These are phyloP conservation scores for Starmera amethionina DNA, from an alignment of 805 yeast species.

Conservation along the genomic window DNA sequence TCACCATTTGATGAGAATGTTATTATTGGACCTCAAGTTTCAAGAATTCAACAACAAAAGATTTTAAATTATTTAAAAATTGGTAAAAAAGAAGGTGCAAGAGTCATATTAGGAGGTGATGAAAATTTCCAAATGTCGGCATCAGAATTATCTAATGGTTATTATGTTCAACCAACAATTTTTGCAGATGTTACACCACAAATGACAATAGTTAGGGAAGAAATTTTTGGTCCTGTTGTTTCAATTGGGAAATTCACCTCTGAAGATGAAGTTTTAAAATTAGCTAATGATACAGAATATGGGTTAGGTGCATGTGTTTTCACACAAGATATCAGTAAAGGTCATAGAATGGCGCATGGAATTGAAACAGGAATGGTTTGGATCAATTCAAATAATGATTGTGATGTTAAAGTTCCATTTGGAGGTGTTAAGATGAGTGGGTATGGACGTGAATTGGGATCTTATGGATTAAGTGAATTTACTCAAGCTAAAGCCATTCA, in stretches of 20 bases:
- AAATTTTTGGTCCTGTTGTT: conserved; percentile 45
- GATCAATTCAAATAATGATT: conserved; percentile 51
- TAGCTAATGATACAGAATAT: conserved; percentile 34
- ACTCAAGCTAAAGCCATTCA: conserved; percentile 62
- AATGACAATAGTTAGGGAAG: conserved; percentile 35
- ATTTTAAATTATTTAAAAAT: conserved; percentile 34
- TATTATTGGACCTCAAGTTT: conserved; percentile 47
- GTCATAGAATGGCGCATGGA: conserved; percentile 29
- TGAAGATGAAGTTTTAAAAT: conserved; percentile 31
- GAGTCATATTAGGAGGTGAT: conserved; percentile 35
- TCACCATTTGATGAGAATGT: conserved; percentile 32
- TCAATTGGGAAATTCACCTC: conserved; percentile 32
- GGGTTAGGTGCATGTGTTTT: conserved; percentile 40
- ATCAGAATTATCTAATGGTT: conserved; percentile 21
- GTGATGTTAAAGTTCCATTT: conserved; percentile 49
- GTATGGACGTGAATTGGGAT: conserved; percentile 59
- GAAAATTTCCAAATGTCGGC: conserved; percentile 12
- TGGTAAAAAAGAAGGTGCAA: conserved; percentile 47
- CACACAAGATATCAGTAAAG: conserved; percentile 27
- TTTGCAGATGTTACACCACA: conserved; percentile 32
- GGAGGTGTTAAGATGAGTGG: conserved; percentile 66
- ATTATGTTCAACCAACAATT: conserved; percentile 37
- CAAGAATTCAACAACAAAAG: conserved; percentile 37
- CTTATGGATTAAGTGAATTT: conserved; percentile 51
- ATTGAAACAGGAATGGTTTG: conserved; percentile 42